Evolutionary conservation across 768 basidiomycete species (phyloP).

Genomic region (Auriscalpium microsporum): DNA sequence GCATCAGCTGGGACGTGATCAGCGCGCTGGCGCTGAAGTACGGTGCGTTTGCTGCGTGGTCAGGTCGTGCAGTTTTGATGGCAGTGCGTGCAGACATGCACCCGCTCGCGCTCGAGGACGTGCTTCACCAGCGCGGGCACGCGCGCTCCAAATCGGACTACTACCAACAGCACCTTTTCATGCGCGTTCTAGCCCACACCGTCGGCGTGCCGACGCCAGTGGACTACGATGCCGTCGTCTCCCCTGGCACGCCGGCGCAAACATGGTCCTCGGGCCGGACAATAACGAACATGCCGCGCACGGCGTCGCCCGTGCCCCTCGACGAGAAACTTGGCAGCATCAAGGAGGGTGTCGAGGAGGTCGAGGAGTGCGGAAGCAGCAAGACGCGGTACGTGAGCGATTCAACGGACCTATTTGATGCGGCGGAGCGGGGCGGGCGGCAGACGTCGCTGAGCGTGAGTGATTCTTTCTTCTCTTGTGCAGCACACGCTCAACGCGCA

Average conservation of each 20-base stretch:
- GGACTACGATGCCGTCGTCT: not conserved
- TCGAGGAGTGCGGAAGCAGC: not conserved
- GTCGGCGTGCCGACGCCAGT: slow-evolving; percentile 21
- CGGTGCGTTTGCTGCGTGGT: slow-evolving; percentile 27
- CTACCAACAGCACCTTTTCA: slow-evolving; percentile 63
- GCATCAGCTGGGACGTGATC: slow-evolving; percentile 64
- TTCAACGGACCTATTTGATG: not conserved
- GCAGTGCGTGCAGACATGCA: slow-evolving; percentile 41
- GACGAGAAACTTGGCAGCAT: slow-evolving; percentile 16
- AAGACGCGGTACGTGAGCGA: not conserved
- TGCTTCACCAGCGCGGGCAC: slow-evolving; percentile 44
- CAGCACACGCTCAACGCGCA: slow-evolving; percentile 2
- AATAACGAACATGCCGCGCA: slow-evolving; percentile 25
- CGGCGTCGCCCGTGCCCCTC: slow-evolving; percentile 24
- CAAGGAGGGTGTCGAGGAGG: not conserved
- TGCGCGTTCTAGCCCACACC: slow-evolving; percentile 59
- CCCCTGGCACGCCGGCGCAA: not conserved
- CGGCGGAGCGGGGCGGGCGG: slow-evolving; percentile 10
- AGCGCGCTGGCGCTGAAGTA: slow-evolving; percentile 61
- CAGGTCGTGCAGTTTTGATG: not conserved
- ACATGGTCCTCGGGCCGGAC: slow-evolving; percentile 5
- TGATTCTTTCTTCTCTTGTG: not conserved
- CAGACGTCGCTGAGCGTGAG: slow-evolving; percentile 6
- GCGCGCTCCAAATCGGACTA: slow-evolving; percentile 64
- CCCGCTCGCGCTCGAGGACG: slow-evolving; percentile 64